These are phyloP conservation scores for Diddensiella santjacobensis DNA, from an alignment of 805 yeast species.

Conservation along the genomic window DNA sequence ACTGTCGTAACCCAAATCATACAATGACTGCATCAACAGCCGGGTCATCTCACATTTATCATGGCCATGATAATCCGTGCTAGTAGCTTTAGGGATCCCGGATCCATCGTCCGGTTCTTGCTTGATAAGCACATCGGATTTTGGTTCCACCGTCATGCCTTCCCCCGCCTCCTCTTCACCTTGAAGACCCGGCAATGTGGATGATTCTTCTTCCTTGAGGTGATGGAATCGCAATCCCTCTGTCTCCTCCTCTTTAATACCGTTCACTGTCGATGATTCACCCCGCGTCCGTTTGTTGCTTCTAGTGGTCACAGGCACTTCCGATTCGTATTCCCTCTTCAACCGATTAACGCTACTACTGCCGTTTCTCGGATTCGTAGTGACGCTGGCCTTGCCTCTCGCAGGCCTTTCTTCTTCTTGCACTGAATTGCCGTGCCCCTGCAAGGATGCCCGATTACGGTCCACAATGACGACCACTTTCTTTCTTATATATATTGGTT, in stretches of 20 bases:
- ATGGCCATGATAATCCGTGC: conserved; percentile 26
- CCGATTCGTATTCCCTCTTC: background rate
- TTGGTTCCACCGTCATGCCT: background rate
- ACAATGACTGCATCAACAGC: conserved; percentile 47
- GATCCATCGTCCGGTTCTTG: background rate
- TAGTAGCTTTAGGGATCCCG: background rate
- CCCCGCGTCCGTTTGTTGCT: background rate
- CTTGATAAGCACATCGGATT: background rate
- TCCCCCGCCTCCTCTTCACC: background rate
- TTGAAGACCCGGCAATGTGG: background rate
- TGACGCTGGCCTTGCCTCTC: no score
- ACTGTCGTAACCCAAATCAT: conserved; percentile 45
- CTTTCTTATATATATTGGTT: no score
- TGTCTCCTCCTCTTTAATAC: background rate
- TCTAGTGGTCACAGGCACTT: no score
- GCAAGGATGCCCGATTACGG: no score
- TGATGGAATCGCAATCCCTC: background rate
- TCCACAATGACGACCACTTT: no score
- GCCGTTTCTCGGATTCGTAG: no score
- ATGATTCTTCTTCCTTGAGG: background rate
- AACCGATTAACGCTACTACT: background rate
- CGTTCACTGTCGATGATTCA: background rate
- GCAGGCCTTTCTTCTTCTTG: no score
- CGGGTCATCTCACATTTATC: conserved; percentile 42
- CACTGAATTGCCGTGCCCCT: no score